Evolutionary conservation across 495 filamentous ascomycete genomes (phyloP), one percentile per base, ranked within the genome.

Genomic region (Penicillium dipodomyicola): DNA sequence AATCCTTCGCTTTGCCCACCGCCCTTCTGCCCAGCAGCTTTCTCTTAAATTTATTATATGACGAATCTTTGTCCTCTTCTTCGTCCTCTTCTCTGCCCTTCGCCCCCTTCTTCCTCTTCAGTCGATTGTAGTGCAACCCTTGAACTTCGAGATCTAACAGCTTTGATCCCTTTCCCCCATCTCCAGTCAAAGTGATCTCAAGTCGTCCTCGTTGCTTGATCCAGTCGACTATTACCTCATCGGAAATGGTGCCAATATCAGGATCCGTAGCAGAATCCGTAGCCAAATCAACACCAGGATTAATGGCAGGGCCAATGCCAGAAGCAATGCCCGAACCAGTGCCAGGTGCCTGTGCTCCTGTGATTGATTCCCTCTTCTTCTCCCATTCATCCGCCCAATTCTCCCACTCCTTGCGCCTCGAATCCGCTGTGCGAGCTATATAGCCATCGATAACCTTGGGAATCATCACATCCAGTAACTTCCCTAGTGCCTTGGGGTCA

Each of bases 71-170:
- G 30, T 37, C 6, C 29, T 4, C 9, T 15, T 37, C 30, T 9
- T 37, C 25, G 5, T 11, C 20, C 27, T 4, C 9, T 15, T 37
- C 30, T 9, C 29, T 33, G 5, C 7, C 20, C 27, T 47, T 32
- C 30, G 43, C 49, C n/a, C 32, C 47, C 25, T 2, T 19, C 22
- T 49, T 51, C 27, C 11, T 49, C 44, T 42, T 40, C 7, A 49
- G 43, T 7, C 20, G 12, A 27, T 56, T 56, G 9, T 15, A 17
- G n/a, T 25, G 44, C 12, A 39, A 5, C 1, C 53, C 53, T 30
- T 47, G 53, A 14, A 40, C 32, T 29, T 30, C 30, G 14, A 56
- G 39, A 39, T 56, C 53, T 6, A 56, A 33, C 8, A 48, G 5
- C 20, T 5, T 29, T 17, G 23, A 12, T 10, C 45, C 45, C 10